These are phyloP conservation scores for Calocybe indica DNA, from an alignment of 768 basidiomycete genomes.

Conservation along the genomic window DNA sequence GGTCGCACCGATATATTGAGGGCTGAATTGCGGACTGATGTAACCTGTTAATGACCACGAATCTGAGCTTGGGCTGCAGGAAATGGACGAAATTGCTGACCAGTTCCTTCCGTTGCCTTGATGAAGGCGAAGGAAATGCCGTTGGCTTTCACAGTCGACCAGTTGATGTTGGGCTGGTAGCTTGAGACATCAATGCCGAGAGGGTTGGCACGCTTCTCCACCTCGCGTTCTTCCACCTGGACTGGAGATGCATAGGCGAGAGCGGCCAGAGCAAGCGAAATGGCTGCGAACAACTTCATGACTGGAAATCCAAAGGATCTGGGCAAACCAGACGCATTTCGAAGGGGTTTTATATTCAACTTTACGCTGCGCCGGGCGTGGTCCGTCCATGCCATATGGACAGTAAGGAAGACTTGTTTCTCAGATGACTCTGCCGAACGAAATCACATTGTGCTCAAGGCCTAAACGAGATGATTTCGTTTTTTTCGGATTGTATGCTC, in stretches of 20 bases:
- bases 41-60: conserved; percentile 22
- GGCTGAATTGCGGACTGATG: conserved; percentile 34
- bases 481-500: too few relatives aligned
- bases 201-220: conserved; percentile 15
- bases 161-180: conserved; percentile 41
- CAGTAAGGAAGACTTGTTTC: neutral
- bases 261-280: conserved; percentile 10
- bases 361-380: neutral
- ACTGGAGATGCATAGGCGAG: conserved; percentile 5
- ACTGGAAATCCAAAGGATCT: neutral
- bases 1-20: conserved; percentile 51
- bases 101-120: conserved; percentile 52
- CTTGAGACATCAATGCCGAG: conserved; percentile 2
- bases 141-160: conserved; percentile 42
- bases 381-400: neutral
- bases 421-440: neutral
- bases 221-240: neutral
- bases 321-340: neutral
- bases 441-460: too few relatives aligned
- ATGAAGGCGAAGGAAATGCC: conserved; percentile 54
- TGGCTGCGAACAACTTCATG: conserved; percentile 12
- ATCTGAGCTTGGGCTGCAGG: neutral
- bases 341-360: neutral
- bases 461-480: too few relatives aligned
- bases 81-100: conserved; percentile 2